Evolutionary conservation across 768 basidiomycete species (phyloP).

Genomic region (Auriscalpium vulgare): DNA sequence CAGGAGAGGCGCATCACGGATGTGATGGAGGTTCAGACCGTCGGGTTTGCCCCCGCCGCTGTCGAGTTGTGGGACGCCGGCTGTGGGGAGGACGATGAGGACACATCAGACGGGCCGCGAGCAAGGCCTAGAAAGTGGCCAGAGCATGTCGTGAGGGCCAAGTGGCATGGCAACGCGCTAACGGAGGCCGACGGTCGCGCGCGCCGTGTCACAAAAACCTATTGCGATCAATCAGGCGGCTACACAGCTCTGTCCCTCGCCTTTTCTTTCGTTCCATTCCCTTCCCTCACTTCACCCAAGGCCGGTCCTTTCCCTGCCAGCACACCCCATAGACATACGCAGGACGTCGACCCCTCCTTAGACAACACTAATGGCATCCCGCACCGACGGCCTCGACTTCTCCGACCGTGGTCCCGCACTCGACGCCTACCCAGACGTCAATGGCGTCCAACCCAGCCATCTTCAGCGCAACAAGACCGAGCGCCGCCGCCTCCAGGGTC

Average conservation of each 20-base stretch:
- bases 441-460: conserved; percentile 31
- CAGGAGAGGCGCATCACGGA: too few relatives aligned
- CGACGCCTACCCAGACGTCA: conserved; percentile 8
- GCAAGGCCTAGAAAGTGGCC: too few relatives aligned
- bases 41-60: too few relatives aligned
- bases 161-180: too few relatives aligned
- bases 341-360: not conserved
- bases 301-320: conserved; percentile 1
- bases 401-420: conserved; percentile 11
- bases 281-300: not conserved
- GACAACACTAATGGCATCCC: not conserved
- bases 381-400: conserved; percentile 10
- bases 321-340: not conserved
- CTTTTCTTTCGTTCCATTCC: not conserved
- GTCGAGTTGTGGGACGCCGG: too few relatives aligned
- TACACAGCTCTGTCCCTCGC: not conserved
- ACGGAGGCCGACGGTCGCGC: too few relatives aligned
- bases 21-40: too few relatives aligned
- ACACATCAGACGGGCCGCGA: too few relatives aligned
- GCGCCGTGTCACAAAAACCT: not conserved
- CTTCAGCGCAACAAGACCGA: conserved; percentile 85
- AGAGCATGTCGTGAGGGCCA: too few relatives aligned
- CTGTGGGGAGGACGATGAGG: too few relatives aligned
- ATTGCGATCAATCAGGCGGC: not conserved
- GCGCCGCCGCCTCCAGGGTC: conserved; percentile 72